These are phyloP conservation scores for Aspergillus felis DNA, from an alignment of 2,329 filamentous ascomycete species.

Conservation along the genomic window DNA sequence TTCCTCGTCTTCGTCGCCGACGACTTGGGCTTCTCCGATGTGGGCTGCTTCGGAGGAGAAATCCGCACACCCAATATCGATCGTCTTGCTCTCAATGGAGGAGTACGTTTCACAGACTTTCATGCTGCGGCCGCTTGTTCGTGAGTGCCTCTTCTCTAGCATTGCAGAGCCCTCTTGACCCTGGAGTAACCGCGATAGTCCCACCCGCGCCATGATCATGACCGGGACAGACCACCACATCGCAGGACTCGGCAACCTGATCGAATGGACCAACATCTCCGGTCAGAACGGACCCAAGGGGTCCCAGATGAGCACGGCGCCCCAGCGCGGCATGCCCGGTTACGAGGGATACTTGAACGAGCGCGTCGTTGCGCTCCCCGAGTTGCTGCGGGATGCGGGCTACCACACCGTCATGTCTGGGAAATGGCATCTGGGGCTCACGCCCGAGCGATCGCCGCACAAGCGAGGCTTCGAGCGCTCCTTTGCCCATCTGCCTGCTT, in stretches of 20 bases:
- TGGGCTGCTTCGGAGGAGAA: constrained; percentile 57
- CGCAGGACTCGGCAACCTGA: constrained; percentile 54
- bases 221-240: constrained; percentile 59
- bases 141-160: constrained; percentile 13
- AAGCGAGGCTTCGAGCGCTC: constrained; percentile 57
- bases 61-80: constrained; percentile 59
- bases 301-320: constrained; percentile 49
- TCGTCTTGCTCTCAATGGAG: constrained; percentile 46
- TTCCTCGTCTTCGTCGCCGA: constrained; percentile 59
- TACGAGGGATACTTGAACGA: constrained; percentile 64
- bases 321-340: constrained; percentile 56
- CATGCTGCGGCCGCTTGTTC: constrained; percentile 64
- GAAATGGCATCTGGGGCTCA: constrained; percentile 62
- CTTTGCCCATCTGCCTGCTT: constrained; percentile 59
- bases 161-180: neutral
- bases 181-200: constrained; percentile 26
- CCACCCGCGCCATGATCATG: constrained; percentile 63
- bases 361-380: constrained; percentile 55
- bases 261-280: constrained; percentile 55
- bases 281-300: constrained; percentile 52
- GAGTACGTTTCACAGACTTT: constrained; percentile 61
- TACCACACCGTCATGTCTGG: constrained; percentile 60
- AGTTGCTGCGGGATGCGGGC: constrained; percentile 55
- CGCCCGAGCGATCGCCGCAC: constrained; percentile 53
- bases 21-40: constrained; percentile 59